Evolutionary conservation across 2,329 filamentous ascomycete genomes (phyloP).

Genomic region (Botrytis sinoallii): DNA sequence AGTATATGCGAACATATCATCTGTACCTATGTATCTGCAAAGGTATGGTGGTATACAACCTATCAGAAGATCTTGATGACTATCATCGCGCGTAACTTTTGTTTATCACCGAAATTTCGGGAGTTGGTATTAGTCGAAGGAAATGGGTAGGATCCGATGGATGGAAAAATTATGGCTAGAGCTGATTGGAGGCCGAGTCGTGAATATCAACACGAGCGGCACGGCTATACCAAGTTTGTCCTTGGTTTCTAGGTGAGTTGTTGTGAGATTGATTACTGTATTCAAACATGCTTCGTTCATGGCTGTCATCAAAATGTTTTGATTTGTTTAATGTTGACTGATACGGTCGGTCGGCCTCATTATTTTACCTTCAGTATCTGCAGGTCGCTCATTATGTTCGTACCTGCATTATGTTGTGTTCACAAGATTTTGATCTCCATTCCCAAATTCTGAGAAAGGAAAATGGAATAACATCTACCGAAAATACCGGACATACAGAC

Average conservation of each 20-base stretch:
- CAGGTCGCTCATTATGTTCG: slow-evolving; percentile 6
- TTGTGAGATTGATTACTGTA: background rate
- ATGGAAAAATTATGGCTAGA: background rate
- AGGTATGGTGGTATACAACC: background rate
- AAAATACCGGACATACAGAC: slow-evolving; percentile 7
- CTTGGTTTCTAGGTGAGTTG: background rate
- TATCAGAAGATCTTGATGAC: slow-evolving; percentile 1
- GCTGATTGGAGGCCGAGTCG: background rate
- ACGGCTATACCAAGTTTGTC: background rate
- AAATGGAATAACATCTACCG: slow-evolving; percentile 7
- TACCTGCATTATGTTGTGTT: slow-evolving; percentile 20
- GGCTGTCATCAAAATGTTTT: background rate
- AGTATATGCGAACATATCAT: background rate
- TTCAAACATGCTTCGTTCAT: background rate
- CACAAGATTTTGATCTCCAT: slow-evolving; percentile 15
- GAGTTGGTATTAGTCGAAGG: background rate
- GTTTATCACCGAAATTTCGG: slow-evolving; percentile 1
- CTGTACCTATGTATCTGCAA: background rate
- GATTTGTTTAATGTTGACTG: slow-evolving; percentile 4
- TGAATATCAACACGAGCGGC: background rate
- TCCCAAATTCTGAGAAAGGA: background rate
- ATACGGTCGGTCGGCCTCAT: background rate
- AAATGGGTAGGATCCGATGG: slow-evolving; percentile 1
- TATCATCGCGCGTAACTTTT: background rate
- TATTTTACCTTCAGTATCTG: background rate